Base-by-base conservation (phyloP, 805 yeast species). In the Nakazawaea ambrosiae region DNA sequence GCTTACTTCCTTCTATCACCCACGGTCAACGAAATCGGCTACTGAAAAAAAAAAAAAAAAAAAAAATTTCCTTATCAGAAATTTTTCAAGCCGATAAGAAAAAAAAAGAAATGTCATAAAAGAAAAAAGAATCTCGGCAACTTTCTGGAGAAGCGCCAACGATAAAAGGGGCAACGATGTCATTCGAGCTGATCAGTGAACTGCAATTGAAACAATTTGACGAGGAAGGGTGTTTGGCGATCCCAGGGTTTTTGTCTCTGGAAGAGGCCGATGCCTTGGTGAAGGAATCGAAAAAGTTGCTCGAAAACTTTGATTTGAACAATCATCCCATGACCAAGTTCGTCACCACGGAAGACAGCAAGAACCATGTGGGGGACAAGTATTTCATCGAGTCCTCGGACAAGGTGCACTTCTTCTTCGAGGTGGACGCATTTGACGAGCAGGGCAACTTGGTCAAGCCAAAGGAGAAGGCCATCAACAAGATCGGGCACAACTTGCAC, bases 401-500 rank as follows among this genome's bases (percentile, higher is more conserved):
- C 48, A 81, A 82, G 43, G 64, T 84, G 4, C 66, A 75, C 2
- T 84, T 60, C 49, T 84, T 83, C 55, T 75, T 83, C 44, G 94
- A 83, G 47, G 74, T 74, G 3, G 84, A 73, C 47, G 87, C 90
- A 0, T 72, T 82, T 45, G 73, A 74, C 45, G 53, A 47, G 9
- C 40, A 57, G 2, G 82, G 83, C n/a, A 47, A 68, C 17, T 60
- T 82, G 44, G 55, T 54, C 19, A 70, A 62, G 48, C 73, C 81
- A 8, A 65, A 77, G 42, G 69, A 70, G 20, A 58, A 55, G 43
- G 72, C 89, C 1, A 66, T 84, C 50, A 84, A 84, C 58, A 84
- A 84, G 58, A 75, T 84, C 29, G 94, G 92, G 4, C 94, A 84
- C 50, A 86, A 84, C 1, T 54, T 84, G 12, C 94, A 84, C 49